Evolutionary conservation across 148 eudicot genomes (phyloP).

Genomic region (Chenopodium berlandieri): DNA sequence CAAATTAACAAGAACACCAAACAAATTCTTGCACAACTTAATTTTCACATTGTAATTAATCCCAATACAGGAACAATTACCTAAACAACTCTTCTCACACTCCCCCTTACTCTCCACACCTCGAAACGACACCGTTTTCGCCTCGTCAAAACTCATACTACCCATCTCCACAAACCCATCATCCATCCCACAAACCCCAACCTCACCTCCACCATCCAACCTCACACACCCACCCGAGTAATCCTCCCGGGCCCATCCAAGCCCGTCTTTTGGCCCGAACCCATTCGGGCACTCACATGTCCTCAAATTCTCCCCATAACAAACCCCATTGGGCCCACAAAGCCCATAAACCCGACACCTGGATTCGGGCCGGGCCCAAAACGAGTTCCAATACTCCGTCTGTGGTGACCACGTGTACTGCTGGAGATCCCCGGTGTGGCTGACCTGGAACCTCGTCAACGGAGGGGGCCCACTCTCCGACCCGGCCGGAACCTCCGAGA

Average conservation of each 20-base stretch:
- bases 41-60: slow-evolving; percentile 32
- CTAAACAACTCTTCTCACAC: slow-evolving; percentile 56
- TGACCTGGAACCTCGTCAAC: slow-evolving; percentile 54
- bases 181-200: slow-evolving; percentile 26
- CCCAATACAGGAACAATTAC: slow-evolving; percentile 70
- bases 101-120: slow-evolving; percentile 31
- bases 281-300: slow-evolving; percentile 53
- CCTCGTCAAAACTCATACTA: slow-evolving; percentile 45
- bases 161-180: slow-evolving; percentile 70
- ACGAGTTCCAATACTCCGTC: slow-evolving; percentile 59
- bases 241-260: slow-evolving; percentile 52
- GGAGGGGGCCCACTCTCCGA: slow-evolving; percentile 45
- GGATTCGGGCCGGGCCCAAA: slow-evolving; percentile 75
- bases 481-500: slow-evolving; percentile 43
- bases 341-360: slow-evolving; percentile 51
- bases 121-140: slow-evolving; percentile 29
- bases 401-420: slow-evolving; percentile 74
- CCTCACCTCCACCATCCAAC: slow-evolving; percentile 13
- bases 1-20: slow-evolving; percentile 53
- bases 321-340: slow-evolving; percentile 65
- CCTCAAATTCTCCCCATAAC: slow-evolving; percentile 27
- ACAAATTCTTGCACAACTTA: slow-evolving; percentile 47
- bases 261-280: slow-evolving; percentile 43
- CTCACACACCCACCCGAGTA: slow-evolving; percentile 59
- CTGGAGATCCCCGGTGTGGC: slow-evolving; percentile 44